Evolutionary conservation across 495 filamentous ascomycete genomes (phyloP).

Genomic region (Talaromyces proteolyticus): DNA sequence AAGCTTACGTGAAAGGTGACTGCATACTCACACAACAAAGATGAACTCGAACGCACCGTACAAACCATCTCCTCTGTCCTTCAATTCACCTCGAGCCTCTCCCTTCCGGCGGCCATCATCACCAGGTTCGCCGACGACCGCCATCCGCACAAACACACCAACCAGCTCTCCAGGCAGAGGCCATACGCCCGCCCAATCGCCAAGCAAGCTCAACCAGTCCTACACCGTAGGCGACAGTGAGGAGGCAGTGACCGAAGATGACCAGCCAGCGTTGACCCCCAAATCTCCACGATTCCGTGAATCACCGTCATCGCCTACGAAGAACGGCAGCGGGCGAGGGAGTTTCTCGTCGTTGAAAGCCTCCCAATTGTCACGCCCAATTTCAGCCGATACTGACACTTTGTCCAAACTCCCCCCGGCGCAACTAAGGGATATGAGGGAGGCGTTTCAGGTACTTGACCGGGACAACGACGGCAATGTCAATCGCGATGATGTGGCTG

Average conservation of each 20-base stretch:
- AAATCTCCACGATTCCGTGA: constrained; percentile 29
- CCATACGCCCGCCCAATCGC: constrained; percentile 37
- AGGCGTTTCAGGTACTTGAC: constrained; percentile 84
- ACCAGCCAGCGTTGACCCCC: constrained; percentile 30
- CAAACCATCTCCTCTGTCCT: constrained; percentile 67
- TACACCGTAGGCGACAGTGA: constrained; percentile 34
- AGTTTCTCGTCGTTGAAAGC: constrained; percentile 5
- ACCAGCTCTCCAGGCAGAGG: constrained; percentile 38
- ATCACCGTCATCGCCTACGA: constrained; percentile 36
- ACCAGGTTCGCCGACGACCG: constrained; percentile 37
- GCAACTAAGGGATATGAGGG: constrained; percentile 69
- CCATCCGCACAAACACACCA: constrained; percentile 26
- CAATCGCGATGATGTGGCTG: constrained; percentile 68
- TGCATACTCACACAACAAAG: constrained; percentile 4
- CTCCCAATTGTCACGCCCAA: not conserved
- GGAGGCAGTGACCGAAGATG: constrained; percentile 13
- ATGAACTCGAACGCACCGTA: constrained; percentile 45
- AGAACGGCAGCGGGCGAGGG: constrained; percentile 19
- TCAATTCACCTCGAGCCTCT: constrained; percentile 62
- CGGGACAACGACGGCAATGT: constrained; percentile 72
- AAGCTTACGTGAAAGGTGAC: not conserved
- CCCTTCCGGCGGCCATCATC: constrained; percentile 66
- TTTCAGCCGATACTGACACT: constrained; percentile 36
- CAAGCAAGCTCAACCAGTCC: constrained; percentile 43
- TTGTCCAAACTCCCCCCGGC: constrained; percentile 58